Base-by-base conservation (phyloP, 2,329 filamentous ascomycete species). In the Zarea fungicola region DNA sequence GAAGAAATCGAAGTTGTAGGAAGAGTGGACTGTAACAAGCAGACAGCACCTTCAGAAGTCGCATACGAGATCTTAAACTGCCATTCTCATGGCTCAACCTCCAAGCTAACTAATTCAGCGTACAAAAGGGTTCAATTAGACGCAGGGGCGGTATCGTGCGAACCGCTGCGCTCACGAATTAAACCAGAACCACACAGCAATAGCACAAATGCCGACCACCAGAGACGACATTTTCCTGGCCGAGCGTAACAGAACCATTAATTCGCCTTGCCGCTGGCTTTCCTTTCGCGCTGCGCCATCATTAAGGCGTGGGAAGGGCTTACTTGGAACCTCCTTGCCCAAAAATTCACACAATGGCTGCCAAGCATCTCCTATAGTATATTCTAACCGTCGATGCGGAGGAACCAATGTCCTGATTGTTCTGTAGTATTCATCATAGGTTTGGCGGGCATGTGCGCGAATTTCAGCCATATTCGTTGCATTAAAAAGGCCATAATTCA, bases 321-420 rank as follows among this genome's bases (percentile, higher is more conserved):
- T 49, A 1, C 50, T 52, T 0, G 65, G 66, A 6, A 63, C 47
- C 0, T 60, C 21, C 52, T 63, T 66, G 0, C 60, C 63, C 10
- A 69, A 26, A 21, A 69, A 68, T 4, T 48, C 36, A 13, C 65
- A 68, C 8, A 69, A 39, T 1, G 67, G 62, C 21, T 51, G 57
- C 64, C 66, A 68, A 1, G 62, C 67, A 7, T 61, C 56, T 1
- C 48, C 45, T 4, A 65, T 41, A 10, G 56, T 52, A 18, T 56
- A 66, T 16, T 66, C 58, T 16, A 68, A 49, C 13, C 68, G 52
- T 26, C 48, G 52, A 0, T 58, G 56, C 0, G 21, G 10, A 0
- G 60, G 52, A 0, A 62, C 57, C 2, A 51, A 53, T 1, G 55
- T 55, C 8, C 58, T 51, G 1, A 68, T 50, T 13, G 52, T 47